A percentile compares a stretch with the other conserved stretches of the same genome.
phyloP scores from a whole-genome alignment of 805 yeast genomes.

The Deakozyma indianensis region DNA sequence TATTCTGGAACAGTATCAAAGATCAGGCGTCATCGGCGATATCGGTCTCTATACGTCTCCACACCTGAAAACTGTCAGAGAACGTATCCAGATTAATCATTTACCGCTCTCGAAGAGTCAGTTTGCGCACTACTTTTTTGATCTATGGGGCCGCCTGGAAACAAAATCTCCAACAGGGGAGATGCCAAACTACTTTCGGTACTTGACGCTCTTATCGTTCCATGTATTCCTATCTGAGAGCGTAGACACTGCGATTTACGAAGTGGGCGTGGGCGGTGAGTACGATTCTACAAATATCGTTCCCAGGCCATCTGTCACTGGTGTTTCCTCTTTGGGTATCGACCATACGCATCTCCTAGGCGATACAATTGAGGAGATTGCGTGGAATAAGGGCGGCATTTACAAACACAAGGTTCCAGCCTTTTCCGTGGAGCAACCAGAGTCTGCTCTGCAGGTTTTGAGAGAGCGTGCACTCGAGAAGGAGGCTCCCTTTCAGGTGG shows the following conservation, averaged over 20 bases:
- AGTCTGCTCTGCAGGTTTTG: conserved; percentile 33
- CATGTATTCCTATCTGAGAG: conserved; percentile 81
- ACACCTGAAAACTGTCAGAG: conserved; percentile 84
- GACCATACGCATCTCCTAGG: conserved; percentile 88
- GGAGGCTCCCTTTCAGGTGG: conserved; percentile 29
- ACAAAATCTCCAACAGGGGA: conserved; percentile 38
- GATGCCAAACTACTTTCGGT: conserved; percentile 88
- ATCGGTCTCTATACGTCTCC: conserved; percentile 95
- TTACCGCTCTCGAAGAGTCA: conserved; percentile 64
- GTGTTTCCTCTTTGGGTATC: conserved; percentile 74
- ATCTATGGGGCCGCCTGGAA: conserved; percentile 77
- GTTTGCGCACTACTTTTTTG: conserved; percentile 83
- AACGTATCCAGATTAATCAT: conserved; percentile 80
- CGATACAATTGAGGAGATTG: conserved; percentile 70
- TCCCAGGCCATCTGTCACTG: conserved; percentile 67
- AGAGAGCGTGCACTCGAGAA: conserved; percentile 57
- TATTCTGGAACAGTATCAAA: conserved; percentile 51
- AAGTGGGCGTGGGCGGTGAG: conserved; percentile 98
- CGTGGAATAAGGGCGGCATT: conserved; percentile 95
- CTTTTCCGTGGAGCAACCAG: conserved; percentile 47
- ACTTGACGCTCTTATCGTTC: conserved; percentile 74
- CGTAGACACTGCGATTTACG: conserved; percentile 88
- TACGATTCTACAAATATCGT: conserved; percentile 92
- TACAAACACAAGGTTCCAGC: conserved; percentile 60
- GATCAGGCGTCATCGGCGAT: conserved; percentile 29